phyloP scores from a whole-genome alignment of 1,284 basidiomycete genomes.

The Amylostereum areolatum region DNA sequence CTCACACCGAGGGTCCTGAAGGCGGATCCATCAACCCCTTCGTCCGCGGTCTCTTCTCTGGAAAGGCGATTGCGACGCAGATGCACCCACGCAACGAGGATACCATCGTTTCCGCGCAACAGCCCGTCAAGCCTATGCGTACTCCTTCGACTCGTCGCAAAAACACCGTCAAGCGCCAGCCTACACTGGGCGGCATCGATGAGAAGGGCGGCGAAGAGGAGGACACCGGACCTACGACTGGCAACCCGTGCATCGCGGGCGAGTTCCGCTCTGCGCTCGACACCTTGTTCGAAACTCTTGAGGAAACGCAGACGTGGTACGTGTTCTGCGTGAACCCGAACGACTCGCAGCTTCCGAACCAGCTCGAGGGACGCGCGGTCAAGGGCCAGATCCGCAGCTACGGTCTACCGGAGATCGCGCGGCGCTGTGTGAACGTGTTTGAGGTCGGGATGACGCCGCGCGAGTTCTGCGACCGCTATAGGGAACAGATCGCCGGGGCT shows the following conservation, averaged over 20 bases:
- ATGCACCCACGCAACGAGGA: conserved; percentile 89
- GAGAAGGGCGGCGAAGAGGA: conserved; percentile 52
- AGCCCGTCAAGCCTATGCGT: conserved; percentile 89
- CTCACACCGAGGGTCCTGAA: conserved; percentile 24
- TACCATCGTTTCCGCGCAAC: conserved; percentile 91
- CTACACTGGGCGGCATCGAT: conserved; percentile 52
- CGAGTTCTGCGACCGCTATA: conserved; percentile 87
- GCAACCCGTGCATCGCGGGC: conserved; percentile 74
- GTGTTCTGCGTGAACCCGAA: conserved; percentile 93
- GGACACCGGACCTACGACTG: conserved; percentile 30
- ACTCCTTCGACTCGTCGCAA: conserved; percentile 85
- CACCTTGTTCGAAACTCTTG: conserved; percentile 83
- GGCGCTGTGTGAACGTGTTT: conserved; percentile 61
- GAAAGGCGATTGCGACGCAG: conserved; percentile 84
- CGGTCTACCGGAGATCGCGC: conserved; percentile 77
- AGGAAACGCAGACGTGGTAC: conserved; percentile 90
- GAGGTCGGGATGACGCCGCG: conserved; percentile 83
- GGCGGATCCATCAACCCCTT: conserved; percentile 84
- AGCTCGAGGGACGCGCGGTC: conserved; percentile 86
- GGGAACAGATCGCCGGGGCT: conserved; percentile 44
- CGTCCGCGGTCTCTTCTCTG: conserved; percentile 85
- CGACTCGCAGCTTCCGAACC: conserved; percentile 90
- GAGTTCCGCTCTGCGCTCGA: conserved; percentile 83
- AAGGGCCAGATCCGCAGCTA: conserved; percentile 88
- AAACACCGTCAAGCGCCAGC: conserved; percentile 58